Evolutionary conservation across 2,329 filamentous ascomycete genomes (phyloP).

Genomic region (Xylaria digitata): DNA sequence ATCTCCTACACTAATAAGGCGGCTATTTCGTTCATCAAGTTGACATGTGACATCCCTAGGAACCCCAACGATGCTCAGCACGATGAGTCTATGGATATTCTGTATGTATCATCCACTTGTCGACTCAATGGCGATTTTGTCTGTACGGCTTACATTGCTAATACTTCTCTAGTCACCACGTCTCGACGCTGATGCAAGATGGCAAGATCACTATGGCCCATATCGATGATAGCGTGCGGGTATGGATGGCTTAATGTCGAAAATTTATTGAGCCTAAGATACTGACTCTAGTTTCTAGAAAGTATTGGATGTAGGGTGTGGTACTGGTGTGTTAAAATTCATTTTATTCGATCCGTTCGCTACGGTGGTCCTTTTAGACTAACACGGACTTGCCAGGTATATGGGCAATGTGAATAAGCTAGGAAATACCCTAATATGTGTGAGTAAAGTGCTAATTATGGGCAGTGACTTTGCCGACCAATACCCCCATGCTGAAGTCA

Average conservation of each 20-base stretch:
- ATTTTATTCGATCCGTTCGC: neutral
- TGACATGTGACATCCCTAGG: conserved; percentile 39
- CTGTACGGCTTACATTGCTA: conserved; percentile 11
- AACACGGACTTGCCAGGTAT: conserved; percentile 42
- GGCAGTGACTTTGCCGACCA: conserved; percentile 56
- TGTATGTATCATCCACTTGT: conserved; percentile 38
- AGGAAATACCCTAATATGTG: neutral
- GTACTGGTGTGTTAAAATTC: conserved; percentile 43
- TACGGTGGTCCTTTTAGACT: conserved; percentile 5
- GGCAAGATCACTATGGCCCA: conserved; percentile 46
- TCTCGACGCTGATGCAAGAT: conserved; percentile 44
- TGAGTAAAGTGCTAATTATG: conserved; percentile 16
- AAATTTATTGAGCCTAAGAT: neutral
- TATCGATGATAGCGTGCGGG: conserved; percentile 42
- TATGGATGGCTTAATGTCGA: conserved; percentile 25
- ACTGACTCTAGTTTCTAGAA: conserved; percentile 39
- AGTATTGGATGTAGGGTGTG: conserved; percentile 48
- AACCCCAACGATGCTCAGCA: conserved; percentile 49
- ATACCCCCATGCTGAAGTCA: conserved; percentile 47
- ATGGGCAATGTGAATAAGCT: conserved; percentile 47
- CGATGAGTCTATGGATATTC: conserved; percentile 48
- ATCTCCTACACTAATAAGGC: neutral
- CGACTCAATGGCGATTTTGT: neutral
- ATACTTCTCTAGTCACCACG: conserved; percentile 44
- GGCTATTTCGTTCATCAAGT: neutral